Evolutionary conservation across 2,329 filamentous ascomycete species (phyloP).

Genomic region (Hypoxylon sp.): DNA sequence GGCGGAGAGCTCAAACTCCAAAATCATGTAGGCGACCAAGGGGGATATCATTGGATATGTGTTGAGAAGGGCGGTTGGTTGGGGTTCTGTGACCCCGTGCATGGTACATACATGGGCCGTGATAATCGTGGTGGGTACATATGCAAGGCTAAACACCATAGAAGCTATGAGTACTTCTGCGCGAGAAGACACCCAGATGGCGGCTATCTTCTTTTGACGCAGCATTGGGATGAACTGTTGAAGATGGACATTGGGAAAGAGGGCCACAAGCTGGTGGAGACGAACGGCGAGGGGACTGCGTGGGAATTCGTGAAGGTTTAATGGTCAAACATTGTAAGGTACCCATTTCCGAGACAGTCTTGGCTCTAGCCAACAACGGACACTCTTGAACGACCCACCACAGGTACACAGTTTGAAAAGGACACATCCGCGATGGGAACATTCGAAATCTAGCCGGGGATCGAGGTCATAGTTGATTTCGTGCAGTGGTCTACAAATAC

Average conservation of each 20-base stretch:
- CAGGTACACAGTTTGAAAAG: too few species aligned
- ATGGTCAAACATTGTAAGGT: neutral
- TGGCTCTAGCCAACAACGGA: neutral
- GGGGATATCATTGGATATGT: conserved; percentile 57
- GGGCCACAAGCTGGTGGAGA: conserved; percentile 49
- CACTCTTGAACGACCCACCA: neutral
- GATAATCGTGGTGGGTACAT: conserved; percentile 47
- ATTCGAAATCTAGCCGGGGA: too few species aligned
- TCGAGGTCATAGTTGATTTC: too few species aligned
- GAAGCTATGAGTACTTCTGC: conserved; percentile 53
- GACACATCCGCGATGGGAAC: too few species aligned
- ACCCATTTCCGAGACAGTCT: neutral
- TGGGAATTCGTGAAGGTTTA: conserved; percentile 50
- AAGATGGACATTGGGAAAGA: conserved; percentile 49
- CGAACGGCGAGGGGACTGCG: conserved; percentile 50
- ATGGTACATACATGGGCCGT: conserved; percentile 55
- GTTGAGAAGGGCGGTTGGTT: conserved; percentile 57
- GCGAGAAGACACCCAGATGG: conserved; percentile 51
- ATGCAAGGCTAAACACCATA: conserved; percentile 48
- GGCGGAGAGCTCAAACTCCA: conserved; percentile 23
- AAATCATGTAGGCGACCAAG: conserved; percentile 29
- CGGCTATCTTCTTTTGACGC: conserved; percentile 55
- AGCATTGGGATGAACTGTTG: conserved; percentile 50
- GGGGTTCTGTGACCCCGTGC: conserved; percentile 57
- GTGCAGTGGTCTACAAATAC: too few species aligned